Evolutionary conservation across 495 filamentous ascomycete species (phyloP), one percentile per base, ranked within the genome.

Genomic region (Lepraria neglecta): DNA sequence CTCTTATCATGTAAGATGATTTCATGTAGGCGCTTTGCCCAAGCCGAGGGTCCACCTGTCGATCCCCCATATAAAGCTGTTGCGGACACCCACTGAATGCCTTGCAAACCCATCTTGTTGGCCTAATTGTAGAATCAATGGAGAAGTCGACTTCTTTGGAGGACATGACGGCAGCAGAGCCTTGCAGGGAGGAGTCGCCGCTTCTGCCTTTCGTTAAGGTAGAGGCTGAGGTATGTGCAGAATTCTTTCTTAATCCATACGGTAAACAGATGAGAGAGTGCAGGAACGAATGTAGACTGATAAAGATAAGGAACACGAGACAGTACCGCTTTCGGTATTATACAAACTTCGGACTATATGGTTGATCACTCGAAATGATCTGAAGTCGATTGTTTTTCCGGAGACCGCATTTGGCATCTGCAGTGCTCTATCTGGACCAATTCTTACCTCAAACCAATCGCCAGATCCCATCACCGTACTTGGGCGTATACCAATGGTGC

Each of bases 361-460:
- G 67, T 67, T 78, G 3, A 74, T 77, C 58, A 75, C 75, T 12
- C 65, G 61, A 51, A 74, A 67, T 51, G 75, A 79, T 60, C 62
- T 77, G 38, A 73, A 74, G 58, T 75, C 74, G 6, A 73, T 77
- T 46, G 62, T 78, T 3, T 48, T 69, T 47, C 74, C 77, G 43
- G 65, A 71, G 42, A 71, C 64, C 9, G 65, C 67, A 1, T 75
- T 79, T 55, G 76, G 72, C 15, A 62, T 77, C 40, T 65, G 69
- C 58, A 70, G 61, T 28, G 70, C 69, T 35, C 52, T 61, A 17
- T 66, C 76, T 7, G 71, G 62, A 11, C 65, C 65, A 30, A 28
- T 67, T n/a, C 28, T 67, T 28, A 64, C 65, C 21, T 45, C 48
- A 27, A 57, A 53, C 45, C 11, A 45, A 6, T 48, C 51, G 40